Evolutionary conservation across 805 yeast genomes (phyloP).

Genomic region (Schwanniomyces occidentalis): DNA sequence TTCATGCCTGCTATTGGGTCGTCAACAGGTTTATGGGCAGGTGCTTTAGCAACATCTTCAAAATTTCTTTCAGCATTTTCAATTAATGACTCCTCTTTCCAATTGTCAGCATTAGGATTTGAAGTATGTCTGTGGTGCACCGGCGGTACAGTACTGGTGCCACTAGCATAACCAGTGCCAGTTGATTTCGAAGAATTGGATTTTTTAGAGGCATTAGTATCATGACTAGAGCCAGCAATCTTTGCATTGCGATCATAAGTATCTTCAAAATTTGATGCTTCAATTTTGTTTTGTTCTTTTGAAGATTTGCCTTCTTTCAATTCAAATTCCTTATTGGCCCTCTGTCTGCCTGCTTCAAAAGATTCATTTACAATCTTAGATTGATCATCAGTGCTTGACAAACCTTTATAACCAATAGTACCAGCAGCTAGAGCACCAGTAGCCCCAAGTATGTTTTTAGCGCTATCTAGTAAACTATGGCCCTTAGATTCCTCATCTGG

Average conservation of each 20-base stretch:
- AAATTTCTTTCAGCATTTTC: slow-evolving; percentile 17
- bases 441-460: slow-evolving; percentile 17
- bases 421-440: slow-evolving; percentile 22
- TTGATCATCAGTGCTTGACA: not conserved
- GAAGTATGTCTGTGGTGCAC: too few species aligned
- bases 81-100: slow-evolving; percentile 20
- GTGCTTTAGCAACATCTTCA: slow-evolving; percentile 15
- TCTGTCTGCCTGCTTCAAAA: too few species aligned
- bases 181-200: too few species aligned
- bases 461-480: slow-evolving; percentile 18
- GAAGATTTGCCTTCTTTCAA: not conserved
- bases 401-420: slow-evolving; percentile 12
- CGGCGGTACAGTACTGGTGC: too few species aligned
- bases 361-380: too few species aligned
- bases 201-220: too few species aligned
- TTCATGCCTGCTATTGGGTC: slow-evolving; percentile 2
- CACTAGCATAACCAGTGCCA: too few species aligned
- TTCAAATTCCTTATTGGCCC: not conserved
- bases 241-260: too few species aligned
- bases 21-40: slow-evolving; percentile 9
- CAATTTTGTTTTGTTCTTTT: too few species aligned
- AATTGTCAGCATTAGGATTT: too few species aligned
- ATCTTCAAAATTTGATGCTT: too few species aligned
- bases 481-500: slow-evolving; percentile 7
- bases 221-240: too few species aligned